Conservation (phyloP, 2,329 filamentous ascomycete species). For the Colletotrichum chrysophilum region DNA sequence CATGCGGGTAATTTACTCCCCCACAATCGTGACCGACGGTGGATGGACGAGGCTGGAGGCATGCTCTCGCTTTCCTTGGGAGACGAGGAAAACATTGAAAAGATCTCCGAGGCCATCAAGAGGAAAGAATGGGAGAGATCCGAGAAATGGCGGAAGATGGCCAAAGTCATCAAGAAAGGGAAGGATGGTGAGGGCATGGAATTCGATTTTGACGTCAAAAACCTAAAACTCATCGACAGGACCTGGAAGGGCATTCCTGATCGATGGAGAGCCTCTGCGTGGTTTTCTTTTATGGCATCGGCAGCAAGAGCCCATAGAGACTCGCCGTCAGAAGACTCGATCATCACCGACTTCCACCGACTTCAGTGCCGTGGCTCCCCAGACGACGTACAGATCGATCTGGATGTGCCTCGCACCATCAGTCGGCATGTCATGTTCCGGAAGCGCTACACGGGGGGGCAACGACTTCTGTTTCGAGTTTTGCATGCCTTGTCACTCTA, state of each 20-base stretch:
- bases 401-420: constrained; percentile 95
- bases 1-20: constrained; percentile 65
- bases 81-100: constrained; percentile 60
- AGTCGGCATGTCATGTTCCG: constrained; percentile 98
- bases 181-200: constrained; percentile 62
- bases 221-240: constrained; percentile 85
- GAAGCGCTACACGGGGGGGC: constrained; percentile 86
- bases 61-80: constrained; percentile 68
- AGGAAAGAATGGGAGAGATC: constrained; percentile 67
- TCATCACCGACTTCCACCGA: constrained; percentile 74
- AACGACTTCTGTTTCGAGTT: constrained; percentile 89
- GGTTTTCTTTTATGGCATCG: constrained; percentile 88
- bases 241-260: constrained; percentile 99
- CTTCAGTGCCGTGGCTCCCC: constrained; percentile 77
- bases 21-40: constrained; percentile 64
- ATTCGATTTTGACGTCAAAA: constrained; percentile 81
- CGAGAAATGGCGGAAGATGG: constrained; percentile 74
- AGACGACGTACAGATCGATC: constrained; percentile 95
- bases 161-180: constrained; percentile 58
- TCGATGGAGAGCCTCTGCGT: constrained; percentile 89
- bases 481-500: constrained; percentile 91
- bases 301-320: constrained; percentile 72
- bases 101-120: constrained; percentile 60
- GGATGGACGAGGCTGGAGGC: constrained; percentile 70
- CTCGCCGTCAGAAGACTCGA: constrained; percentile 71